These are phyloP conservation scores for Salix koriyanagi DNA, from an alignment of 345 rosid species.

Conservation along the genomic window DNA sequence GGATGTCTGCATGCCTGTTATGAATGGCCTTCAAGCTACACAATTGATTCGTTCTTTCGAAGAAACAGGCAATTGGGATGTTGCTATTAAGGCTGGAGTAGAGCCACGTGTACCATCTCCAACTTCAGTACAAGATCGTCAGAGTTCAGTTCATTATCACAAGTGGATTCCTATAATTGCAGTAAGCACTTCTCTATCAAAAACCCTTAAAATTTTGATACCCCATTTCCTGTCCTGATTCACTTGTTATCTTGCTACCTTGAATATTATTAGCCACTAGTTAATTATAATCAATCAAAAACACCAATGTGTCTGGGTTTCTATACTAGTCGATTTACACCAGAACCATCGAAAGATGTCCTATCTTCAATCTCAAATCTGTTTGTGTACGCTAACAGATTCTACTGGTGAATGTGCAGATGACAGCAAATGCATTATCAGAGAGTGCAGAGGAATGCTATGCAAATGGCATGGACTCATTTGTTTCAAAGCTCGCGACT, in stretches of 20 bases:
- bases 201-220: neutral
- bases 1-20: constrained; percentile 96
- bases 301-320: neutral
- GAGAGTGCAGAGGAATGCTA: constrained; percentile 92
- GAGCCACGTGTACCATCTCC: constrained; percentile 30
- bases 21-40: constrained; percentile 93
- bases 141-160: constrained; percentile 4
- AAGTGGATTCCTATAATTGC: constrained; percentile 76
- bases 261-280: neutral
- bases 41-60: constrained; percentile 82
- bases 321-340: neutral
- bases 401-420: constrained; percentile 41
- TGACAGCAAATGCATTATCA: constrained; percentile 89
- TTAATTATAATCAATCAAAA: neutral
- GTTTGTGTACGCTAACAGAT: neutral
- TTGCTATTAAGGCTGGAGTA: constrained; percentile 65
- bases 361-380: neutral
- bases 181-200: constrained; percentile 34
- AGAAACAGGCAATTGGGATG: constrained; percentile 80
- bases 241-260: neutral
- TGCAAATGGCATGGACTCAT: constrained; percentile 91
- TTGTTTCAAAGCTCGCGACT: constrained; percentile 85
- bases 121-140: constrained; percentile 15
- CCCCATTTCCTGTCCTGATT: neutral
- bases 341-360: neutral